Evolutionary conservation across 2,329 filamentous ascomycete species (phyloP).

Genomic region (Cladophialophora exuberans): DNA sequence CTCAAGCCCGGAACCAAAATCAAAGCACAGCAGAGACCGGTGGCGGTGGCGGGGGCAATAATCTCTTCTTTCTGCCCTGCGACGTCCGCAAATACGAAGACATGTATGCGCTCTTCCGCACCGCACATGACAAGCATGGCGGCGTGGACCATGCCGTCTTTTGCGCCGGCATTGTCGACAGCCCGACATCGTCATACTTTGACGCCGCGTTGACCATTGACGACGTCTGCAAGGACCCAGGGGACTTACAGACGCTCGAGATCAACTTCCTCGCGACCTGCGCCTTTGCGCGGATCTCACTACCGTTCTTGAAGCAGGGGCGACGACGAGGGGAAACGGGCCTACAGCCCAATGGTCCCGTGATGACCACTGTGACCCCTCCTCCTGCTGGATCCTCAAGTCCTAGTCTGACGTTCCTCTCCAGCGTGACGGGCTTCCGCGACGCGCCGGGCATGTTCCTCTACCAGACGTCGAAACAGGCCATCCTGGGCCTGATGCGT

Average conservation of each 20-base stretch:
- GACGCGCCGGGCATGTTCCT: slow-evolving; percentile 52
- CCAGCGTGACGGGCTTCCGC: slow-evolving; percentile 53
- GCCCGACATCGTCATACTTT: slow-evolving; percentile 45
- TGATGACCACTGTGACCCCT: not conserved
- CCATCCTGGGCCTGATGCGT: slow-evolving; percentile 54
- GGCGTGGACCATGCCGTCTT: slow-evolving; percentile 53
- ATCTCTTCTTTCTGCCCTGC: slow-evolving; percentile 39
- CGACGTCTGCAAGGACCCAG: slow-evolving; percentile 40
- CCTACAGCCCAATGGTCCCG: slow-evolving; percentile 29
- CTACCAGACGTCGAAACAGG: slow-evolving; percentile 54
- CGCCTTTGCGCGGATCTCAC: slow-evolving; percentile 52
- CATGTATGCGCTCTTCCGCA: slow-evolving; percentile 50
- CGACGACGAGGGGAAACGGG: slow-evolving; percentile 41
- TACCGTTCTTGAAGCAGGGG: slow-evolving; percentile 55
- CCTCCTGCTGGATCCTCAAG: not conserved
- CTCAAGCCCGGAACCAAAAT: not conserved
- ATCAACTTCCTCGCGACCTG: slow-evolving; percentile 53
- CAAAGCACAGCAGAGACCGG: not conserved
- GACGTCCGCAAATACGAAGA: slow-evolving; percentile 53
- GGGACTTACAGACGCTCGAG: slow-evolving; percentile 45
- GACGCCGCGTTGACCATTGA: slow-evolving; percentile 49
- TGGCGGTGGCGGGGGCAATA: not conserved
- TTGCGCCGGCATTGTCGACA: slow-evolving; percentile 51
- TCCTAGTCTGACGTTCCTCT: slow-evolving; percentile 42
- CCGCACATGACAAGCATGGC: slow-evolving; percentile 46